phyloP scores from a whole-genome alignment of 768 basidiomycete genomes.

The Rhodotorula diobovata region DNA sequence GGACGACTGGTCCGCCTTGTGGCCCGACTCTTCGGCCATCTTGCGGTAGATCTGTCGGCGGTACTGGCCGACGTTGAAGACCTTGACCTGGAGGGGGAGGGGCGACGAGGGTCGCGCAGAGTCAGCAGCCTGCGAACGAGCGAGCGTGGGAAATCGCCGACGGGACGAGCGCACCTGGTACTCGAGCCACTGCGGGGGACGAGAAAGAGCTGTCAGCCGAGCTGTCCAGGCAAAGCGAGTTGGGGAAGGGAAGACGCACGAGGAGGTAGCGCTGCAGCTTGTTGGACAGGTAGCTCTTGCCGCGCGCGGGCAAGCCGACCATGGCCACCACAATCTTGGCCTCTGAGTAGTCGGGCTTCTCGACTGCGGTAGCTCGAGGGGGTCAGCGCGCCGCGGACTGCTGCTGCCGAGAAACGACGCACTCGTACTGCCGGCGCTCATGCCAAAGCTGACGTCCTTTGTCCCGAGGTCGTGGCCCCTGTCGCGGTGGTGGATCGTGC shows the following conservation, averaged over 20 bases:
- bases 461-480: constrained; percentile 7
- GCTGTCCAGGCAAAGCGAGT: too few species aligned
- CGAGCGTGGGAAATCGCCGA: neutral
- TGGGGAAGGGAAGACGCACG: constrained; percentile 51
- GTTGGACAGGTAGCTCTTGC: constrained; percentile 97
- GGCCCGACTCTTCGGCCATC: constrained; percentile 73
- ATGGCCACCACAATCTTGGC: constrained; percentile 98
- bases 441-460: constrained; percentile 31
- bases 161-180: constrained; percentile 74
- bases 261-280: constrained; percentile 94
- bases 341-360: constrained; percentile 96
- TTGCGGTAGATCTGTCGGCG: constrained; percentile 61
- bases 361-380: constrained; percentile 48
- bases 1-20: constrained; percentile 85
- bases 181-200: constrained; percentile 76
- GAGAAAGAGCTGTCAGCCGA: neutral
- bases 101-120: neutral
- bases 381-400: neutral
- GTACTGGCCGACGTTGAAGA: constrained; percentile 91
- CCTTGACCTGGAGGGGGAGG: constrained; percentile 49
- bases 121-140: too few species aligned
- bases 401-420: neutral
- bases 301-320: constrained; percentile 96
- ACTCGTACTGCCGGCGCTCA: constrained; percentile 34
- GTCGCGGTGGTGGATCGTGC: constrained; percentile 4